Conservation (phyloP, 257 asterid genomes). For the Lycium ferocissimum region DNA sequence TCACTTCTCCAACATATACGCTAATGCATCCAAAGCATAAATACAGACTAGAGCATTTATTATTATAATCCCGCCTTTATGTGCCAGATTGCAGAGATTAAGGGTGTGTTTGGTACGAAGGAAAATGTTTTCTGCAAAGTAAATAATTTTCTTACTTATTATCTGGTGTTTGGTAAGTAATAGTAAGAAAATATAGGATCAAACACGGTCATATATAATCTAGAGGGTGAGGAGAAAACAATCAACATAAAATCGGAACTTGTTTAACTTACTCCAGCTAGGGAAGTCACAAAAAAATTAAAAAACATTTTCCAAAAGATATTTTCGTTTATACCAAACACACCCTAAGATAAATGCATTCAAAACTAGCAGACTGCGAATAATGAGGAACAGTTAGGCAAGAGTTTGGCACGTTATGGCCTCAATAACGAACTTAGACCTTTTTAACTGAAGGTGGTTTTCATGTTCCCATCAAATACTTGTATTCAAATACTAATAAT, state of each 20-base stretch:
- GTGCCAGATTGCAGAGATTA: background rate
- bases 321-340: background rate
- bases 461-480: slow-evolving; percentile 29
- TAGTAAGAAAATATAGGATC: background rate
- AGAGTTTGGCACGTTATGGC: slow-evolving; percentile 29
- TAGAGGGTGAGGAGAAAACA: background rate
- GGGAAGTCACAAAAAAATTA: background rate
- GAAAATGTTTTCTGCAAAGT: background rate
- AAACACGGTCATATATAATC: background rate
- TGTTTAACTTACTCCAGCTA: background rate
- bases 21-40: background rate
- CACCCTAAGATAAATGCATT: background rate
- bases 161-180: background rate
- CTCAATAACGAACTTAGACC: slow-evolving; percentile 26
- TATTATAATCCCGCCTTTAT: background rate
- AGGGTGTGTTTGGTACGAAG: background rate
- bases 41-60: background rate
- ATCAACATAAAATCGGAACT: background rate
- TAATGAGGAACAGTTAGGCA: slow-evolving; percentile 13
- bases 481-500: background rate
- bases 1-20: background rate
- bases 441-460: slow-evolving; percentile 11
- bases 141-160: background rate
- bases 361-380: background rate
- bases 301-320: background rate